Evolutionary conservation across 1,284 basidiomycete genomes (phyloP).

Genomic region (Mycosarcoma maydis): DNA sequence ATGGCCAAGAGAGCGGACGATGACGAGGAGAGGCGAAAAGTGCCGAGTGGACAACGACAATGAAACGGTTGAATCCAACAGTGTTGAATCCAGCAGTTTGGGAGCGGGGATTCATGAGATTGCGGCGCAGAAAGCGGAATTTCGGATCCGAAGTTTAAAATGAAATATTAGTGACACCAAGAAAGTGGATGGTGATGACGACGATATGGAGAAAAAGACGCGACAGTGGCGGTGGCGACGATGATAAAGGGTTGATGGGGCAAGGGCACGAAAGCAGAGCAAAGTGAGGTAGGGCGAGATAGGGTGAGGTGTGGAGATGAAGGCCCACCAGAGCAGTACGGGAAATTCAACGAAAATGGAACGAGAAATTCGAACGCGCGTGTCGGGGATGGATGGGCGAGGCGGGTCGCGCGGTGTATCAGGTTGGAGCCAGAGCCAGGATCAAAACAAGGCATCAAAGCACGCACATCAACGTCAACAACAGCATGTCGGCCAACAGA

Average conservation of each 20-base stretch:
- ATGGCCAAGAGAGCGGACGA: conserved; percentile 6
- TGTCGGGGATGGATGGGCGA: too few relatives aligned
- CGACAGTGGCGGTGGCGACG: conserved; percentile 11
- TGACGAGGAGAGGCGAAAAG: conserved; percentile 1
- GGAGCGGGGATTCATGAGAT: background rate
- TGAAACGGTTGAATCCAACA: too few relatives aligned
- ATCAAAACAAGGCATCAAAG: conserved; percentile 13
- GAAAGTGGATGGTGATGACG: conserved; percentile 15
- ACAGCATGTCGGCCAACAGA: background rate
- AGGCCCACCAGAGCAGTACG: conserved; percentile 38
- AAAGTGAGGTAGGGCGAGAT: background rate
- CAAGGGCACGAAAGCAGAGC: conserved; percentile 39
- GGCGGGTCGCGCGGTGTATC: conserved; percentile 10
- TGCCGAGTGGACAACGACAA: too few relatives aligned
- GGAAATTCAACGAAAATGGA: conserved; percentile 29
- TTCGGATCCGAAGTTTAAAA: conserved; percentile 32
- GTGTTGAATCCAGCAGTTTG: too few relatives aligned
- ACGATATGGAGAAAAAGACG: conserved; percentile 14
- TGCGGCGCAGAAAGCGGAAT: conserved; percentile 6
- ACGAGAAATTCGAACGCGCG: conserved; percentile 24
- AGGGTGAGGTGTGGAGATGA: background rate
- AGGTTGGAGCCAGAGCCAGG: conserved; percentile 4
- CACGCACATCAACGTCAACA: conserved; percentile 5
- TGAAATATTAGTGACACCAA: conserved; percentile 16
- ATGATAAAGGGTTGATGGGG: background rate